Base-by-base conservation (phyloP, 73 alveolate species). In the Tetrahymena malaccensis region DNA sequence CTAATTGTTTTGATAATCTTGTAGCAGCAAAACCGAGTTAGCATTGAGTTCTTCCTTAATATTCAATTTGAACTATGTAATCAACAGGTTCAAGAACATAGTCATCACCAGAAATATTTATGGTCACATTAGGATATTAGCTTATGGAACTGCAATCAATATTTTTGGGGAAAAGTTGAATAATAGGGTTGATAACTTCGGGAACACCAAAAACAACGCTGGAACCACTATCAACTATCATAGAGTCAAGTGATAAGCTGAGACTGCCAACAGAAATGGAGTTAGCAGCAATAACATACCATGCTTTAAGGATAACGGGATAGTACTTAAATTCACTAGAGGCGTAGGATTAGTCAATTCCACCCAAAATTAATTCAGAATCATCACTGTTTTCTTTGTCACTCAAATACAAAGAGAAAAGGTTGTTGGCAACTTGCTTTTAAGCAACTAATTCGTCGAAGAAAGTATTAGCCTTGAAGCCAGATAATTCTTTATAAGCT, bases 81-180 rank as follows among this genome's bases (percentile, higher is more conserved):
- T 96, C 98, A 84, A 93, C 94, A 33, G 97, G 96, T 19, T 93
- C 95, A 1, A 97, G 84, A 15, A 57, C 56, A 95, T 94, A 97
- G n/a, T 94, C 93, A 50, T 96, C 96, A 19, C 98, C 98, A 70
- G 97, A 94, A 95, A 97, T 96, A 34, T 94, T 89, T 95, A 96
- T 96, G 31, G 97, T 96, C 37, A 97, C 57, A 27, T 44, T 83
- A 8, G 98, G 98, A 27, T 93, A 94, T 16, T 94, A 55, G 43
- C 83, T 94, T 0, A 93, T 56, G 25, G 96, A 96, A 93, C 89
- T 55, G 85, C 97, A 96, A 55, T 96, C 94, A 93, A 93, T 84
- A 15, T 95, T 94, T 35, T 83, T 94, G 33, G 93, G 93, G 25
- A 97, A 94, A 6, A 95, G 70, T 58, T 93, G 22, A 31, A 96